These are phyloP conservation scores for Colletotrichum siamense DNA, from an alignment of 2,329 filamentous ascomycete genomes.

Conservation along the genomic window DNA sequence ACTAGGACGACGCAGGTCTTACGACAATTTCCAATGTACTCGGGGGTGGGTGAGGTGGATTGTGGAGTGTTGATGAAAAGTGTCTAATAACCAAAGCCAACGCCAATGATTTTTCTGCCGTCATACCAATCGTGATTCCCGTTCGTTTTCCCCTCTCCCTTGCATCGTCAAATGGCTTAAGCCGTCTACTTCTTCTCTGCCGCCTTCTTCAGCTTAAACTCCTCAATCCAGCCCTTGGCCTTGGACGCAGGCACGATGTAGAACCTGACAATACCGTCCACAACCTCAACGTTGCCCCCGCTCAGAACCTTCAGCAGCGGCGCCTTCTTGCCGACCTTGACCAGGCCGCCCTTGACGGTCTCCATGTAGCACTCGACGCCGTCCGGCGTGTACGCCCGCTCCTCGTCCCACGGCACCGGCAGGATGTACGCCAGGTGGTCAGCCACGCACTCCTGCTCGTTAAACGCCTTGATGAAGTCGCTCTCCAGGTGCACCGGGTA, in stretches of 20 bases:
- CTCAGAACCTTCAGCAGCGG: constrained; percentile 75
- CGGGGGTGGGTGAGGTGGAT: background rate
- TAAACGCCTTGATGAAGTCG: constrained; percentile 90
- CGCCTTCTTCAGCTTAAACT: constrained; percentile 80
- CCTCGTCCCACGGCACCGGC: constrained; percentile 84
- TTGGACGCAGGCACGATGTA: constrained; percentile 79
- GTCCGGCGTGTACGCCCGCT: constrained; percentile 67
- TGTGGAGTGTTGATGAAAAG: background rate
- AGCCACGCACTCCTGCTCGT: constrained; percentile 75
- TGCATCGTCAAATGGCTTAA: background rate
- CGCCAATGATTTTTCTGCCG: background rate
- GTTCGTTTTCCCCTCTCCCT: background rate
- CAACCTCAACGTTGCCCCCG: constrained; percentile 81
- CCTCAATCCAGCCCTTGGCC: constrained; percentile 78
- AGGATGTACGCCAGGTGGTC: constrained; percentile 88
- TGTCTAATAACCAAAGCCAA: background rate
- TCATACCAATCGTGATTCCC: background rate
- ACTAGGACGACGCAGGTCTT: background rate
- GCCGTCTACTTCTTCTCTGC: constrained; percentile 41
- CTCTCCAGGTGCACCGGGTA: constrained; percentile 84
- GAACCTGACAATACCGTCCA: constrained; percentile 84
- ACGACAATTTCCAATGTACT: background rate
- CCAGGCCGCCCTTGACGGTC: constrained; percentile 77
- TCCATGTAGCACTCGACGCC: constrained; percentile 90
- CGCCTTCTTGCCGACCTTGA: constrained; percentile 90